Base-by-base conservation (phyloP, 225 moss, liverwort and hornwort genomes). In the Physcomitrium patens region DNA sequence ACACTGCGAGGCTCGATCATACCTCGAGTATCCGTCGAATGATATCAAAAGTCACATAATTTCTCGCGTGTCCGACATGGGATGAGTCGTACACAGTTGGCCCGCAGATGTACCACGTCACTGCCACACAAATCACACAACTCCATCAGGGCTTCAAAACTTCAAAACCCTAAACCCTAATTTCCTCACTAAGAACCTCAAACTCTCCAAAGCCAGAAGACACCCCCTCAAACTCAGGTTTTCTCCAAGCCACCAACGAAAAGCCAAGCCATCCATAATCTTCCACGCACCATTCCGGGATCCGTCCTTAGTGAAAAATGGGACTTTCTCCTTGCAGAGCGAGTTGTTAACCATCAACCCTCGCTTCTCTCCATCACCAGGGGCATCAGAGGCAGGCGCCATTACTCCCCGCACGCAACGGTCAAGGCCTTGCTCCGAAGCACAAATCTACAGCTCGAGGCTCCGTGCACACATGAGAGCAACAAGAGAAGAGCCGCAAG, bases 101-200 rank as follows among this genome's bases (percentile, higher is more conserved):
- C 42, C 97, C 97, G 82, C 97, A 97, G 65, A 91, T 97, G 67
- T 97, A 97, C 97, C 97, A 97, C 49, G 89, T 89, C 65, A 97
- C 97, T 94, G 90, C 78, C 72, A 63, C 55, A 79, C 43, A 79
- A n/a, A 44, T 6, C 70, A 42, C 65, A 56, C 48, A 8, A 57
- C 19, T 11, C 23, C 43, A 59, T 72, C 49, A 78, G 14, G n/a
- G 71, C 18, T 37, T 57, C 23, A 10, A 56, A 14, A 28, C 5
- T 9, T 58, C 44, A 15, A 47, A 76, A 22, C 60, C 51, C 80
- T 55, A 55, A 37, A 46, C 10, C n/a, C 31, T 37, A 37, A 37
- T 7, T 4, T 37, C 31, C 31, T 37, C 31, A 37, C 31, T 37
- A 37, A 37, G 31, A 37, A 37, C 31, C 31, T 37, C 31, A 37